These are phyloP conservation scores for Pouteria glomerata DNA, from an alignment of 148 eudicot species.

Conservation along the genomic window DNA sequence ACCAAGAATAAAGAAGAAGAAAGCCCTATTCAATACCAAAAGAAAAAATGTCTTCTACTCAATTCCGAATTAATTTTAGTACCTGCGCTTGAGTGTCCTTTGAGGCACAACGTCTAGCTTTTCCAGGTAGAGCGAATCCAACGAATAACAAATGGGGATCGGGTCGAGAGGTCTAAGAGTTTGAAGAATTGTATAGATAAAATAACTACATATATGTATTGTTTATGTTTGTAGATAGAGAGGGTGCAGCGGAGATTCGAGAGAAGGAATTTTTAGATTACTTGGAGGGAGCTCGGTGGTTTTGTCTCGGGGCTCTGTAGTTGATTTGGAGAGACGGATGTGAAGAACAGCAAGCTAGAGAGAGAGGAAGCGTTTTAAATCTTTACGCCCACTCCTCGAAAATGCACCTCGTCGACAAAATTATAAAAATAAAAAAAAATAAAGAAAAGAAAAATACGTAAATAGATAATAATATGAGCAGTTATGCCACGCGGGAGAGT, in stretches of 20 bases:
- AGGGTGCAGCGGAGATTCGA: background rate
- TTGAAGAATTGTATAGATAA: background rate
- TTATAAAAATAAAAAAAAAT: no score
- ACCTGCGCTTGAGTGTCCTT: conserved; percentile 28
- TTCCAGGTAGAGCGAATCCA: conserved; percentile 13
- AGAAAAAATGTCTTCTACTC: background rate
- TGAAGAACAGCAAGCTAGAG: background rate
- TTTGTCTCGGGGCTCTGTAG: background rate
- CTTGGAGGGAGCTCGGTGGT: conserved; percentile 26
- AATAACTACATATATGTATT: background rate
- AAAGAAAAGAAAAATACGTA: no score
- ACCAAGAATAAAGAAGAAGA: conserved; percentile 24
- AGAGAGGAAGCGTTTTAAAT: conserved; percentile 16
- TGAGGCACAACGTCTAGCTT: background rate
- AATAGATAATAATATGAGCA: no score
- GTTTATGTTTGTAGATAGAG: background rate
- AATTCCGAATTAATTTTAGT: conserved; percentile 5
- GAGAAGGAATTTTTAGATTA: conserved; percentile 2
- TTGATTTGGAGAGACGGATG: background rate
- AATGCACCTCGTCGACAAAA: no score
- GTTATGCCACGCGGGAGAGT: no score
- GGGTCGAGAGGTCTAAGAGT: conserved; percentile 15
- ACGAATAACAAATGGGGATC: conserved; percentile 22
- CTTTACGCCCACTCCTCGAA: conserved; percentile 20
- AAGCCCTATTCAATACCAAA: conserved; percentile 15